Base-by-base conservation (phyloP, 306 rosid genomes). In the Lathyrus sativus region DNA sequence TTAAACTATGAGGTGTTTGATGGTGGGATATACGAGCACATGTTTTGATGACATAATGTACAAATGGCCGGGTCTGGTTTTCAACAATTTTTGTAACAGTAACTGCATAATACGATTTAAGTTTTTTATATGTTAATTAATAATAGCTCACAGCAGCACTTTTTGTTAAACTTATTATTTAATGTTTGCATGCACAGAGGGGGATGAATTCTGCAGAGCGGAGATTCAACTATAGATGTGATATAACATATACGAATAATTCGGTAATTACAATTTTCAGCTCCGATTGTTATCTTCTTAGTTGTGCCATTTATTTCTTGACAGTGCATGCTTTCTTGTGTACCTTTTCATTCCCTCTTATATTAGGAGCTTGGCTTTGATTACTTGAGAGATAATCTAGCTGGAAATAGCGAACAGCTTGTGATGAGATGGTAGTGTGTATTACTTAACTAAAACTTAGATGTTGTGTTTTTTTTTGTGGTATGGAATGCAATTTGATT, bases 341-440 rank as follows among this genome's bases (percentile, higher is more conserved):
- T 56, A 62, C 46, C 24, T 62, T 76, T 65, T 37, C 10, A 3
- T 7, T 28, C 66, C 6, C 33, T 72, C 57, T 62, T 62, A 44
- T 46, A 15, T 39, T 78, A 90, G 98, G 98, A 93, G 77, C 96
- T 93, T 83, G 98, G 98, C 76, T 93, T 93, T 77, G 98, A 93
- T 82, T 93, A 93, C 78, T 83, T 93, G 69, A 89, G 97, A 41
- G 98, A 93, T 76, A 90, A 93, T 83, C 98, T 93, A 71, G 97
- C 98, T 68, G 93, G 87, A 82, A 90, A 65, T 61, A 84, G 84
- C 14, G 95, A 77, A 69, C 83, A 86, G n/a, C 89, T 90, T 85
- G 98, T 93, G 72, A 90, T 93, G 98, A 86, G 96, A 90, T 93
- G 93, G 98, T 93, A 85, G 31, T 8, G 74, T 67, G 74, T 72